Conservation (phyloP, 129 eudicot species). For the Flaveria trinervia region DNA sequence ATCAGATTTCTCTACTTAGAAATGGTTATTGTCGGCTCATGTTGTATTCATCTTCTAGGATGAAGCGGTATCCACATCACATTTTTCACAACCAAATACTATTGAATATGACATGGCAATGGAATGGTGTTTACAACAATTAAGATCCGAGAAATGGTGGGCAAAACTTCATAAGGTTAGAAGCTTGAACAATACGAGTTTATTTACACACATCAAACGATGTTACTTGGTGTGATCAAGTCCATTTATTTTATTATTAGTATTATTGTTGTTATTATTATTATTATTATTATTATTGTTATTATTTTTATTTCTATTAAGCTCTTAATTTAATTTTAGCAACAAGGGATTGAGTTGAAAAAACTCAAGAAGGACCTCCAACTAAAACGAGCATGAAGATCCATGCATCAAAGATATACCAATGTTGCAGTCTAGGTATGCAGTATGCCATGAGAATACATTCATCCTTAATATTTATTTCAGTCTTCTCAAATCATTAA, state of each 20-base stretch:
- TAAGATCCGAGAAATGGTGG: conserved; percentile 59
- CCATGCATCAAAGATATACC: conserved; percentile 30
- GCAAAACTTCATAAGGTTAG: conserved; percentile 58
- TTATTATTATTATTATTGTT: background rate
- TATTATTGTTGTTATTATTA: background rate
- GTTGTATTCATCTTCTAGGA: conserved; percentile 43
- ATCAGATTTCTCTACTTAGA: too few species aligned
- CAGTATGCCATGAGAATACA: background rate
- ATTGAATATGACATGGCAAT: conserved; percentile 91
- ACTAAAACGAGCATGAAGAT: conserved; percentile 37
- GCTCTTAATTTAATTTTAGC: conserved; percentile 30
- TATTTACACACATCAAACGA: background rate
- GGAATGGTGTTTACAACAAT: conserved; percentile 71
- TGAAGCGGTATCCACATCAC: conserved; percentile 90
- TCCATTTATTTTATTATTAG: background rate
- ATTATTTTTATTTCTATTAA: background rate
- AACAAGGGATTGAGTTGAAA: conserved; percentile 50
- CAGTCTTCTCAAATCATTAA: too few species aligned
- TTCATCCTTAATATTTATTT: background rate
- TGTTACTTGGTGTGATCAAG: background rate
- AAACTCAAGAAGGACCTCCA: conserved; percentile 35
- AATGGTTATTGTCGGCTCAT: background rate
- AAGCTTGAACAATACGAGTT: background rate
- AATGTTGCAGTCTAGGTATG: conserved; percentile 22
- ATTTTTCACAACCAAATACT: conserved; percentile 88